Conservation (phyloP, 176 grass and related monocot species). For the Raddia guianensis region DNA sequence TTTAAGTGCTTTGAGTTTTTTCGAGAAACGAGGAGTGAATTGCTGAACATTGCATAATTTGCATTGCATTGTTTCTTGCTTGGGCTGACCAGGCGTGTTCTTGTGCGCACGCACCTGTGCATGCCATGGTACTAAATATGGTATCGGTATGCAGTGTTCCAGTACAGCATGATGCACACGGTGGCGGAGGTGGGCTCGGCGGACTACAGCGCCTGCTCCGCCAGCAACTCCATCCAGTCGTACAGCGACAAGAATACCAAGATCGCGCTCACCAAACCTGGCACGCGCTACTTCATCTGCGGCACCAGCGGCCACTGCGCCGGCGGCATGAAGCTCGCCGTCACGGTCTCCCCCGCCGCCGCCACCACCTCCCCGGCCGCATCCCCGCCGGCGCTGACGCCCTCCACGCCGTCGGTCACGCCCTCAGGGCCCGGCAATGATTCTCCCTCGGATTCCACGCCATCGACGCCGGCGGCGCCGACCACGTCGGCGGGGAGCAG, state of each 20-base stretch:
- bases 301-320: constrained; percentile 70
- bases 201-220: constrained; percentile 83
- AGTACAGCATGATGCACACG: constrained; percentile 63
- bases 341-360: constrained; percentile 48
- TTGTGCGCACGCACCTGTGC: neutral
- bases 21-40: too few species aligned
- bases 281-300: constrained; percentile 95
- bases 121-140: too few species aligned
- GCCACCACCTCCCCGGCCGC: neutral
- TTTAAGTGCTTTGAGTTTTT: too few species aligned
- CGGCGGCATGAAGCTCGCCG: constrained; percentile 84
- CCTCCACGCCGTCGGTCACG: constrained; percentile 33
- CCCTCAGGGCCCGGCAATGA: constrained; percentile 32
- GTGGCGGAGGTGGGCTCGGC: constrained; percentile 69
- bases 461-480: constrained; percentile 24
- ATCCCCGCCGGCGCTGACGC: constrained; percentile 4
- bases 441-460: constrained; percentile 24
- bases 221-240: constrained; percentile 65
- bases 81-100: neutral
- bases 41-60: too few species aligned
- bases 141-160: constrained; percentile 56
- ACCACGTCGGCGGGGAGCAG: constrained; percentile 22
- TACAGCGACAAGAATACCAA: constrained; percentile 90
- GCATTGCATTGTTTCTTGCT: neutral
- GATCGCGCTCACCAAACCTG: constrained; percentile 68